These are phyloP conservation scores for Lactarius sp. DNA, from an alignment of 768 basidiomycete species.

Conservation along the genomic window DNA sequence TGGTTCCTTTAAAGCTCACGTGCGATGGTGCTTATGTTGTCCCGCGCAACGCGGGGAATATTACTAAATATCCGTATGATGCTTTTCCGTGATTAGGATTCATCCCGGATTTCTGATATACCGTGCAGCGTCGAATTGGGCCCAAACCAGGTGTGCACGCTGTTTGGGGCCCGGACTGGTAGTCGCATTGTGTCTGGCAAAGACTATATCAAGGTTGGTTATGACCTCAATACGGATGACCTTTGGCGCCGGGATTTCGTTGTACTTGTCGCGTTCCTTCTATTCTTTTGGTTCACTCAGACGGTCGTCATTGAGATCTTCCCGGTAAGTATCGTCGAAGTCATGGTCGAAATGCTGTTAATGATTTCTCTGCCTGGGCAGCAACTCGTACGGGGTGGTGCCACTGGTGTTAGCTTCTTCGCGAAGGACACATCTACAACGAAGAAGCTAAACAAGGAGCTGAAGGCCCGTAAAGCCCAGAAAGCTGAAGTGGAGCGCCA, in stretches of 20 bases:
- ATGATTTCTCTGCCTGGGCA: slow-evolving; percentile 19
- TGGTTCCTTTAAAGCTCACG: slow-evolving; percentile 36
- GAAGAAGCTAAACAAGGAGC: slow-evolving; percentile 50
- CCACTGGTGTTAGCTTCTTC: slow-evolving; percentile 44
- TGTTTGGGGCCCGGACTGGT: slow-evolving; percentile 60
- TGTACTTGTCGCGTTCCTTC: slow-evolving; percentile 66
- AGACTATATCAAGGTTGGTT: slow-evolving; percentile 71
- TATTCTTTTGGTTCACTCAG: slow-evolving; percentile 67
- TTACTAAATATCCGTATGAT: slow-evolving; percentile 59
- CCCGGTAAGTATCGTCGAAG: slow-evolving; percentile 40
- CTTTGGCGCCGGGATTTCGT: slow-evolving; percentile 67
- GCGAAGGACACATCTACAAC: slow-evolving; percentile 54
- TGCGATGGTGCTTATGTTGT: slow-evolving; percentile 65
- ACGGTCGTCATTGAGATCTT: slow-evolving; percentile 59
- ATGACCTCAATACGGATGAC: slow-evolving; percentile 45
- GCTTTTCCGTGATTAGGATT: background rate
- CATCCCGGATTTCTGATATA: background rate
- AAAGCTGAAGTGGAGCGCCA: slow-evolving; percentile 31
- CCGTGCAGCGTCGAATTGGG: slow-evolving; percentile 57
- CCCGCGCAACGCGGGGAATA: slow-evolving; percentile 55
- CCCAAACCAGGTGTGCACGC: slow-evolving; percentile 72
- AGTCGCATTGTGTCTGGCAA: slow-evolving; percentile 63
- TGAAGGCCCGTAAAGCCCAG: slow-evolving; percentile 45
- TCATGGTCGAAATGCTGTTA: slow-evolving; percentile 27
- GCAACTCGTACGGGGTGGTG: slow-evolving; percentile 59